These are phyloP conservation scores for Rhizopus arrhizus DNA, from an alignment of 371 early-diverging fungal genomes.

Conservation along the genomic window DNA sequence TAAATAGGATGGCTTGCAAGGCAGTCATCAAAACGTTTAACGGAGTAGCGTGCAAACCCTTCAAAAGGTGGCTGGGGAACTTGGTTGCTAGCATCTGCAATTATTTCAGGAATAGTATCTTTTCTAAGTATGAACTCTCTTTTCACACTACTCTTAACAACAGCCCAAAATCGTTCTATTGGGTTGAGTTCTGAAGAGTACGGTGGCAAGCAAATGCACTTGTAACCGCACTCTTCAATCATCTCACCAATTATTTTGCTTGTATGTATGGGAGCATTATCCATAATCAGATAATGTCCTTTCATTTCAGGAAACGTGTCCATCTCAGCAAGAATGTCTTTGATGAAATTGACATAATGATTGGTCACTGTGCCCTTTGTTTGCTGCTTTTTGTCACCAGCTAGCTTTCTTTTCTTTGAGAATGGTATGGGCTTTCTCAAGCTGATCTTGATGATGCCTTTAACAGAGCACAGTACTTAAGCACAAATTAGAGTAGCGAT, in stretches of 20 bases:
- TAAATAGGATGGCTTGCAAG: constrained; percentile 9
- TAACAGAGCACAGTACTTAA: background rate
- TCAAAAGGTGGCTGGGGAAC: constrained; percentile 12
- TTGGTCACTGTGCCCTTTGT: constrained; percentile 17
- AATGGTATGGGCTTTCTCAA: constrained; percentile 17
- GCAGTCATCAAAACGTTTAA: constrained; percentile 17
- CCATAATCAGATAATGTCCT: constrained; percentile 27
- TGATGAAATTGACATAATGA: constrained; percentile 21
- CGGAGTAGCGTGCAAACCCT: constrained; percentile 11
- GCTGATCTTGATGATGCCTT: constrained; percentile 15
- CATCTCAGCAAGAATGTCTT: constrained; percentile 22
- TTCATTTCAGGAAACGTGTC: constrained; percentile 26
- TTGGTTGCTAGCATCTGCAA: constrained; percentile 22
- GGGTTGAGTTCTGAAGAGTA: constrained; percentile 32
- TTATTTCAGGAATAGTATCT: constrained; percentile 24
- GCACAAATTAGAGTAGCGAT: no score
- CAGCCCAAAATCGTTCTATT: constrained; percentile 30
- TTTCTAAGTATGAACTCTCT: constrained; percentile 19
- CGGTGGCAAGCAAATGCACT: constrained; percentile 26
- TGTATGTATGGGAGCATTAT: constrained; percentile 25
- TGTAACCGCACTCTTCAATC: constrained; percentile 16
- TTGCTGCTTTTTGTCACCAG: constrained; percentile 18
- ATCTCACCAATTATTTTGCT: constrained; percentile 13
- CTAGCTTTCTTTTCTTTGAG: constrained; percentile 26
- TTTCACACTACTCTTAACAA: constrained; percentile 18